Conservation (phyloP, 2,329 filamentous ascomycete species). For the Ophiosphaerella herpotricha region DNA sequence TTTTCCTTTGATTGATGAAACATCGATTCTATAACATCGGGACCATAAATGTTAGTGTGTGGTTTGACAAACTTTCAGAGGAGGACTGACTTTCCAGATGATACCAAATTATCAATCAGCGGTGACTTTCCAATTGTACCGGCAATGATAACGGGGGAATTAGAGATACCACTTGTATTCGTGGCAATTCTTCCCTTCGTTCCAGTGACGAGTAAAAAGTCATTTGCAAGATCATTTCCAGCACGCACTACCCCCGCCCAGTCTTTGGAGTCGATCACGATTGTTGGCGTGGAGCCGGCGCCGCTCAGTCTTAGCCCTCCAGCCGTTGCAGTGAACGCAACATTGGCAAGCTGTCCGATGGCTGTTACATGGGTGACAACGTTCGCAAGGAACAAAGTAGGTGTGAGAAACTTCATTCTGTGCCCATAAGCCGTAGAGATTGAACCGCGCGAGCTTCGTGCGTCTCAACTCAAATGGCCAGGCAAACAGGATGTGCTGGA, state of each 20-base stretch:
- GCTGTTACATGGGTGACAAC: constrained; percentile 3
- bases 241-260: constrained; percentile 69
- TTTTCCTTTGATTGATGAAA: constrained; percentile 59
- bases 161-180: constrained; percentile 34
- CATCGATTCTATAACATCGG: constrained; percentile 36
- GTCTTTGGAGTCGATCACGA: constrained; percentile 49
- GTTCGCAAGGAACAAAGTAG: background rate
- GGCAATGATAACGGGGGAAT: constrained; percentile 60
- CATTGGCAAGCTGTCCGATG: constrained; percentile 23
- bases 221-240: constrained; percentile 65
- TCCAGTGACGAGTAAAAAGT: constrained; percentile 70
- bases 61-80: no score
- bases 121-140: constrained; percentile 68
- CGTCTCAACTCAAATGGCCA: no score
- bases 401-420: no score
- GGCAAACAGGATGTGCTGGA: no score
- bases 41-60: no score
- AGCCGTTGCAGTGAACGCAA: constrained; percentile 21
- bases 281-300: constrained; percentile 21
- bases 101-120: constrained; percentile 62
- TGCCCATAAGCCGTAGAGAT: no score
- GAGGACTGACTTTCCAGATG: constrained; percentile 54
- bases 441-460: no score
- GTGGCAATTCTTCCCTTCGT: constrained; percentile 58
- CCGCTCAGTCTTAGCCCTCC: constrained; percentile 24